Evolutionary conservation across 768 basidiomycete species (phyloP).

Genomic region (Baorangia bicolor): DNA sequence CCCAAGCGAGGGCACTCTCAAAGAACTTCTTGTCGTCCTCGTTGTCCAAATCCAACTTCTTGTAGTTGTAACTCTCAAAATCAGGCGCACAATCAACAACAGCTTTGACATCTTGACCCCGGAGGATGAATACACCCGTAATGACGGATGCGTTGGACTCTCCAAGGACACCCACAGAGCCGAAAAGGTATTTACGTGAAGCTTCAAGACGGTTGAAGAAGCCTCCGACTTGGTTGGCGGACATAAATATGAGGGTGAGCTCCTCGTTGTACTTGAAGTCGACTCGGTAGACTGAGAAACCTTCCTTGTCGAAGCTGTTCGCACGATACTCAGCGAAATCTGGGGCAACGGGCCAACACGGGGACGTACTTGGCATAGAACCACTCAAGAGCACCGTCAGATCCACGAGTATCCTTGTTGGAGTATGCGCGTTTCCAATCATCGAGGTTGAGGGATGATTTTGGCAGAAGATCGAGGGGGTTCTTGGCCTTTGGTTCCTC

Average conservation of each 20-base stretch:
- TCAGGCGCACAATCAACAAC: constrained; percentile 85
- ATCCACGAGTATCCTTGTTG: constrained; percentile 92
- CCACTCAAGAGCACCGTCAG: constrained; percentile 87
- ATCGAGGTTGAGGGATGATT: constrained; percentile 84
- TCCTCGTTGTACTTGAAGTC: constrained; percentile 98
- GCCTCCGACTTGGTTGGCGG: constrained; percentile 88
- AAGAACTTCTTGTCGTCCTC: constrained; percentile 85
- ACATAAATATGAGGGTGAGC: constrained; percentile 92
- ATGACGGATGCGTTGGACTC: constrained; percentile 74
- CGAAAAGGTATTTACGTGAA: constrained; percentile 95
- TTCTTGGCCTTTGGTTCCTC: constrained; percentile 91
- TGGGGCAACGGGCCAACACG: neutral
- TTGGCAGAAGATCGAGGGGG: constrained; percentile 90
- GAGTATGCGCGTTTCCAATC: constrained; percentile 99
- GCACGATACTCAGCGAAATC: constrained; percentile 4
- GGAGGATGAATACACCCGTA: constrained; percentile 76
- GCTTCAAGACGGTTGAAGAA: constrained; percentile 99
- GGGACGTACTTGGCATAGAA: constrained; percentile 84
- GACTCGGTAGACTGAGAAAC: constrained; percentile 88
- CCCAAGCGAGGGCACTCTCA: constrained; percentile 92
- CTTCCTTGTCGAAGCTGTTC: constrained; percentile 77
- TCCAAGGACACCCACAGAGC: constrained; percentile 89
- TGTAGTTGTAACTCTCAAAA: constrained; percentile 86
- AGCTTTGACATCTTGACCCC: constrained; percentile 71
- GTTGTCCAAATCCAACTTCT: constrained; percentile 70